phyloP scores from a whole-genome alignment of 257 asterid species.

The Nicotiana tabacum region DNA sequence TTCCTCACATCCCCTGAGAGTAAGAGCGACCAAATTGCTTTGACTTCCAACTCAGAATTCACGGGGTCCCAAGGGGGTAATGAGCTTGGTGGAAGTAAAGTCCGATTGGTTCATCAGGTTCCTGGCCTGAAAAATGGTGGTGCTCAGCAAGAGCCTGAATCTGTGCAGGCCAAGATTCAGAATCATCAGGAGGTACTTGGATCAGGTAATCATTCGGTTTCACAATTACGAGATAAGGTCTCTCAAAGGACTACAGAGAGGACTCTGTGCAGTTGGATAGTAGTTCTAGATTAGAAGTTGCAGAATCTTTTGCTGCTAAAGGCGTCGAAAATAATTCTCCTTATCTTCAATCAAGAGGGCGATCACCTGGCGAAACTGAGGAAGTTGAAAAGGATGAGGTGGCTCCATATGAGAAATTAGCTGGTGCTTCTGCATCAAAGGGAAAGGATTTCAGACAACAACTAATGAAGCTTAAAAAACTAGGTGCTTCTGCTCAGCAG shows the following conservation, averaged over 20 bases:
- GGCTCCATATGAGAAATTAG: slow-evolving; percentile 23
- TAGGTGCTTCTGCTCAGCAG: slow-evolving; percentile 37
- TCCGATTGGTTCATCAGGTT: slow-evolving; percentile 24
- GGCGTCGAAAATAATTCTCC: slow-evolving; percentile 36
- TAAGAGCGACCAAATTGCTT: slow-evolving; percentile 20
- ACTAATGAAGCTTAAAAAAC: slow-evolving; percentile 33
- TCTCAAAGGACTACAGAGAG: slow-evolving; percentile 30
- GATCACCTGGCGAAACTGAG: slow-evolving; percentile 29
- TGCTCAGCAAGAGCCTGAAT: slow-evolving; percentile 21
- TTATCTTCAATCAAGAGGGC: slow-evolving; percentile 34
- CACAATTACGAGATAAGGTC: slow-evolving; percentile 23
- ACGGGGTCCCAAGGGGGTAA: slow-evolving; percentile 30
- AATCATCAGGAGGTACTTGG: slow-evolving; percentile 31
- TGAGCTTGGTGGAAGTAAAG: slow-evolving; percentile 17
- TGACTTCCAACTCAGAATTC: slow-evolving; percentile 31
- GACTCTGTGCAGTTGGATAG: slow-evolving; percentile 34
- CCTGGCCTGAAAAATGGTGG: slow-evolving; percentile 27
- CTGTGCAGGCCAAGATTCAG: slow-evolving; percentile 24
- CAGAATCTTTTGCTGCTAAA: slow-evolving; percentile 36
- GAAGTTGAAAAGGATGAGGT: slow-evolving; percentile 32
- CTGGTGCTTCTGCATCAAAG: slow-evolving; percentile 28
- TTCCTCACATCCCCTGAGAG: slow-evolving; percentile 24
- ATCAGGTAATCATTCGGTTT: slow-evolving; percentile 25
- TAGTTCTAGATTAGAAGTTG: slow-evolving; percentile 42
- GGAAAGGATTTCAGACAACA: slow-evolving; percentile 47